Conservation (phyloP, 2,329 filamentous ascomycete genomes). For the Aureobasidium sp. region DNA sequence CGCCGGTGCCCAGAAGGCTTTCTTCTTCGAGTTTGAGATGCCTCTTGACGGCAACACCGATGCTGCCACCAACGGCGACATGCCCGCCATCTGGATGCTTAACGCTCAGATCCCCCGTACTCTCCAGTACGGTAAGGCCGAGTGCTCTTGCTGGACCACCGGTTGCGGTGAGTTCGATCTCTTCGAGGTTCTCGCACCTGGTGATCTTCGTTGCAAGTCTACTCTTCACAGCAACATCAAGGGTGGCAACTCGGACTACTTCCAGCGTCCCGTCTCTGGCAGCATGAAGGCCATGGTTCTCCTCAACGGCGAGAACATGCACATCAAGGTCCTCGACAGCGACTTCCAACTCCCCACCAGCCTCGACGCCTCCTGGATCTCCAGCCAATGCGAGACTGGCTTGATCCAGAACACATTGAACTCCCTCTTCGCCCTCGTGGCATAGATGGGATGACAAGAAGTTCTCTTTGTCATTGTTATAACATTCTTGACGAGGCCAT, state of each 20-base stretch:
- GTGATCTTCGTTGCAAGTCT: constrained; percentile 58
- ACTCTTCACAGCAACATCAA: constrained; percentile 57
- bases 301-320: constrained; percentile 46
- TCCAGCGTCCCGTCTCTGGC: constrained; percentile 52
- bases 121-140: constrained; percentile 53
- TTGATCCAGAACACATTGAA: constrained; percentile 25
- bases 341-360: constrained; percentile 28
- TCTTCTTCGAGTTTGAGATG: constrained; percentile 68
- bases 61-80: constrained; percentile 34
- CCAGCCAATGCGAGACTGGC: constrained; percentile 26
- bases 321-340: constrained; percentile 44
- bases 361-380: constrained; percentile 26
- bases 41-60: constrained; percentile 46
- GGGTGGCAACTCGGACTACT: constrained; percentile 63
- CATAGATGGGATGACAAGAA: not conserved
- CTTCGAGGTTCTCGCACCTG: constrained; percentile 59
- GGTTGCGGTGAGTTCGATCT: constrained; percentile 71
- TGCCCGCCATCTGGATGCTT: constrained; percentile 68
- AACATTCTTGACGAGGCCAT: constrained; percentile 5
- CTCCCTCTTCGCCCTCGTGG: constrained; percentile 28
- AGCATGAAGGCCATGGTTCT: constrained; percentile 58
- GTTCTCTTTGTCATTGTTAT: not conserved
- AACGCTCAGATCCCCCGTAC: constrained; percentile 65
- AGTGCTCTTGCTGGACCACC: constrained; percentile 63
- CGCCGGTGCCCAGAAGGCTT: constrained; percentile 59